A percentile compares a stretch with the other conserved stretches of the same genome.
Conservation (phyloP, 2,329 filamentous ascomycete species). For the Cladosporium sp. region DNA sequence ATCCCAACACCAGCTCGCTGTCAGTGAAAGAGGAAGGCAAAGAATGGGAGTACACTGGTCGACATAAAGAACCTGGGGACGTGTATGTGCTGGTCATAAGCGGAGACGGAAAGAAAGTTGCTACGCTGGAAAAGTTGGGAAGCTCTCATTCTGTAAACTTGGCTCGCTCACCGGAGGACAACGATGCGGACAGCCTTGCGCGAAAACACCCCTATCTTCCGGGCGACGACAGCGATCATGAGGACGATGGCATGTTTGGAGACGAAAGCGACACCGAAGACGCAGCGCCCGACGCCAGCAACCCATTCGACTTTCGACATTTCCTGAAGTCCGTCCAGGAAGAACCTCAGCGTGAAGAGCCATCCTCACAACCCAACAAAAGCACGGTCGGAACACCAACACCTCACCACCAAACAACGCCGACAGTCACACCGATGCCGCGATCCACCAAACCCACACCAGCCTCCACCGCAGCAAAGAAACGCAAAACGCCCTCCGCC, state of each 20-base stretch:
- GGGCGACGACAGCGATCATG: slow-evolving; percentile 20
- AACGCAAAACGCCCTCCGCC: slow-evolving; percentile 9
- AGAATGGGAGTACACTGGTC: slow-evolving; percentile 37
- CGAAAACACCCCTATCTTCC: slow-evolving; percentile 59
- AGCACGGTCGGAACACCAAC: slow-evolving; percentile 21
- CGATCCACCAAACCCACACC: slow-evolving; percentile 11
- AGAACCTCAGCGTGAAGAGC: slow-evolving; percentile 23
- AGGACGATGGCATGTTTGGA: slow-evolving; percentile 26
- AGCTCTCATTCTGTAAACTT: slow-evolving; percentile 88
- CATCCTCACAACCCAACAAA: slow-evolving; percentile 13
- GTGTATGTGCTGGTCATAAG: slow-evolving; percentile 57
- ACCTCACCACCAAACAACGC: slow-evolving; percentile 15
- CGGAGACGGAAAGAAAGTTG: slow-evolving; percentile 23
- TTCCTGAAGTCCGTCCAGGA: slow-evolving; percentile 32
- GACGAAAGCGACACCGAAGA: slow-evolving; percentile 33
- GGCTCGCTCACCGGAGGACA: slow-evolving; percentile 62
- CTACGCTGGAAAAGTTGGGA: slow-evolving; percentile 67
- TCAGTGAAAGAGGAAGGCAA: slow-evolving; percentile 26
- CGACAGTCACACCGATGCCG: slow-evolving; percentile 21
- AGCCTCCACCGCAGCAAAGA: slow-evolving; percentile 6
- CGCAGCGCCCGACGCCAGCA: slow-evolving; percentile 37
- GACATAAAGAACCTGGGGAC: slow-evolving; percentile 52
- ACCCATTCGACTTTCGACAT: slow-evolving; percentile 49
- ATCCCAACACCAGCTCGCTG: slow-evolving; percentile 15
- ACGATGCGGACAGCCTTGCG: slow-evolving; percentile 59